Base-by-base conservation (phyloP, 768 basidiomycete species). In the Suillus fuscotomentosus region DNA sequence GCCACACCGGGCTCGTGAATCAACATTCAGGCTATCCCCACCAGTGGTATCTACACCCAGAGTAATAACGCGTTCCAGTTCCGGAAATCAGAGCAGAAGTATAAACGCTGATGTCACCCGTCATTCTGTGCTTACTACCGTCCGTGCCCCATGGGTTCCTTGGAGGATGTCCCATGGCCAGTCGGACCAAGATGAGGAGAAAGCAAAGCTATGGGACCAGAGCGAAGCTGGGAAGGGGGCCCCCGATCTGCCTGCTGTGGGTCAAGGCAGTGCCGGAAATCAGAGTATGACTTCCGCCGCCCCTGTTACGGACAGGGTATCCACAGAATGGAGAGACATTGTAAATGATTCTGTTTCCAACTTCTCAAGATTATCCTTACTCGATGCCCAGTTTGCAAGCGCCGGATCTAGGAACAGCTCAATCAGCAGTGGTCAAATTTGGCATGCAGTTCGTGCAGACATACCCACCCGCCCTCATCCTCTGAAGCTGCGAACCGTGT, bases 81-180 rank as follows among this genome's bases (percentile, higher is more conserved):
- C 59, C 14, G 48, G 56, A 27, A 63, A 31, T 31, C 41, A 43
- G 55, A 66, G 60, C 56, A 68, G 42, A 47, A 60, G 51, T 20
- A 55, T 61, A 48, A 68, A 24, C 60, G 64, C 63, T 27, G 69
- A 70, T 45, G 53, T 27, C 2, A 55, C 71, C 64, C 68, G 54
- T 24, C 64, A 63, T 38, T 70, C 68, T 31, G 43, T 68, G 15
- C 68, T 63, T 61, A 53, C 68, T 60, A 72, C 78, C 38, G 50
- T 75, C 43, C 70, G 69, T 31, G 69, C 81, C 10, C 78, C 80
- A 3, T 83, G 82, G 81, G 63, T 83, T 22, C 66, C 70, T n/a
- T 65, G 69, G 13, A 72, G 68, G 60, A 47, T 70, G 8, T 72
- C 78, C 39, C 72, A 71, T 62, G 75, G 70, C 10, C 72, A 68